A percentile compares a stretch with the other conserved stretches of the same genome.
These are phyloP conservation scores for Mycosphaerella sp. DNA, from an alignment of 2,329 filamentous ascomycete genomes.

Conservation along the genomic window DNA sequence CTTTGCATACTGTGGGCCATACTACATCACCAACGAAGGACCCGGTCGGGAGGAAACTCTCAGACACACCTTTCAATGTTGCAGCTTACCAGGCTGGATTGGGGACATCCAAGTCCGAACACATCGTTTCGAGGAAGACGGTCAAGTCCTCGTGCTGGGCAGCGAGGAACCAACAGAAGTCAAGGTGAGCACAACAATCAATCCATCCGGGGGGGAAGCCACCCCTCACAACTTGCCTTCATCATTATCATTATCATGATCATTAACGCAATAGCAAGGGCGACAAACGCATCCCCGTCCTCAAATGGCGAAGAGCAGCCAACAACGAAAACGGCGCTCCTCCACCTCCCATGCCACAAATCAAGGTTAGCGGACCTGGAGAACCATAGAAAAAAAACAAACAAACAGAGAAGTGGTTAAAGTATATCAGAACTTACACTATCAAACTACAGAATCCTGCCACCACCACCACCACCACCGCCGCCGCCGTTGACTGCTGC, in stretches of 20 bases:
- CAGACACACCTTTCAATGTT: slow-evolving; percentile 36
- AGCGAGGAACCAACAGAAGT: slow-evolving; percentile 37
- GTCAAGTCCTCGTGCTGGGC: slow-evolving; percentile 36
- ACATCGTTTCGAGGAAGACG: slow-evolving; percentile 36
- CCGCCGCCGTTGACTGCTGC: background rate
- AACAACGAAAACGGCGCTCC: slow-evolving; percentile 32
- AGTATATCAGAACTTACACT: slow-evolving; percentile 4
- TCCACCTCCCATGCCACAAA: slow-evolving; percentile 35
- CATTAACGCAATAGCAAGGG: slow-evolving; percentile 25
- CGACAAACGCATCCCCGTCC: slow-evolving; percentile 34
- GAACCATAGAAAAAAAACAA: slow-evolving; percentile 34
- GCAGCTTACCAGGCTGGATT: slow-evolving; percentile 37
- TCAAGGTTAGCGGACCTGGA: slow-evolving; percentile 37
- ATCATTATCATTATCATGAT: too few relatives aligned
- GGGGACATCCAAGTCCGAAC: slow-evolving; percentile 36
- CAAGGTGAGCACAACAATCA: slow-evolving; percentile 35
- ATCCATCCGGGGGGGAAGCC: too few relatives aligned
- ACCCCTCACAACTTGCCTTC: too few relatives aligned
- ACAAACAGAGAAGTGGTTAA: too few relatives aligned
- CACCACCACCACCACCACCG: background rate
- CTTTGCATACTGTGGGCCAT: slow-evolving; percentile 36
- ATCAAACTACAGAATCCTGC: background rate
- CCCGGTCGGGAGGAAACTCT: slow-evolving; percentile 32
- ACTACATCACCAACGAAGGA: slow-evolving; percentile 36
- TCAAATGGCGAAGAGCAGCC: slow-evolving; percentile 34